Conservation (phyloP, 345 rosid species). For the Corymbia maculata region DNA sequence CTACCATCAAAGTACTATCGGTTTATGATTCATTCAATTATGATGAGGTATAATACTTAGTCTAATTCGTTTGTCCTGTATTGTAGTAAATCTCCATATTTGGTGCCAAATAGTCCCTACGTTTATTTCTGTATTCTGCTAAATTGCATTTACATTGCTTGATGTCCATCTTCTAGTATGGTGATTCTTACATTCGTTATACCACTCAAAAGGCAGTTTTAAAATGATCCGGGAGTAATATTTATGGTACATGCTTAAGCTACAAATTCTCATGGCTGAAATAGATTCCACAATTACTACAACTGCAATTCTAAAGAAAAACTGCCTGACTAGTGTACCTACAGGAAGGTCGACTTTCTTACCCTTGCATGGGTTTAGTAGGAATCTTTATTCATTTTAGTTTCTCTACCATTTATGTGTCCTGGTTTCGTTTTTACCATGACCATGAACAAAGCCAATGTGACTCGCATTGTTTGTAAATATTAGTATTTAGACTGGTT, state of each 20-base stretch:
- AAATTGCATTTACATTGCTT: background rate
- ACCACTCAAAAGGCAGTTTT: background rate
- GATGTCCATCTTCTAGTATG: background rate
- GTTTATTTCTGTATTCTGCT: background rate
- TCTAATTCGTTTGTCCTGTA: background rate
- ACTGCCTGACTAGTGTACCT: background rate
- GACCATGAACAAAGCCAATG: background rate
- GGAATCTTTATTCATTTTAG: background rate
- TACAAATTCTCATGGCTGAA: background rate
- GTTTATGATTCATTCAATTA: slow-evolving; percentile 67
- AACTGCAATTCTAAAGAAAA: background rate
- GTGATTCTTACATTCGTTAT: background rate
- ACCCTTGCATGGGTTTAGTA: background rate
- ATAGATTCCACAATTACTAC: background rate
- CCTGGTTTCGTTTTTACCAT: background rate
- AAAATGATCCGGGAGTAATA: background rate
- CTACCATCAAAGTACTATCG: slow-evolving; percentile 69
- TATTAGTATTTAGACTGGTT: background rate
- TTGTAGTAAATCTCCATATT: background rate
- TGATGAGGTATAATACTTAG: slow-evolving; percentile 57
- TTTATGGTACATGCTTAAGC: background rate
- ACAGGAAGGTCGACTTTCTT: background rate
- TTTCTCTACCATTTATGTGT: background rate
- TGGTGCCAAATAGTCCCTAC: background rate
- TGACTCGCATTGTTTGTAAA: background rate